Base-by-base conservation (phyloP, 2,329 filamentous ascomycete species). In the Trichoderma sp. region DNA sequence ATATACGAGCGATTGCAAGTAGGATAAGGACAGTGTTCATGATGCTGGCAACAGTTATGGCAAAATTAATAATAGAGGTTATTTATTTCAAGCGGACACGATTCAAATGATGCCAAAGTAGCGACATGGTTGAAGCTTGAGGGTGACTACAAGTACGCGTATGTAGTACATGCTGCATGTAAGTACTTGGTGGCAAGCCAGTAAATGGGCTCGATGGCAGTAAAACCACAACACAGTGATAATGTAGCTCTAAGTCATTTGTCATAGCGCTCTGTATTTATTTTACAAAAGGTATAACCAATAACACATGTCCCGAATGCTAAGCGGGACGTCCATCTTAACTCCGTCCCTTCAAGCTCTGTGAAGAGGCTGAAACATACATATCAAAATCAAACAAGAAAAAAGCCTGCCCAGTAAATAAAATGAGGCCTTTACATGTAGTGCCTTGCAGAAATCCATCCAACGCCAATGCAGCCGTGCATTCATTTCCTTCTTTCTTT, bases 391-490 rank as follows among this genome's bases (percentile, higher is more conserved):
- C 33, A 14, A 35, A 67, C 35, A 66, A 52, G 21, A 37, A 27
- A 37, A 24, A 37, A 29, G 35, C n/a, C 47, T 2, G 5, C n/a
- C 47, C 5, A 29, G 3, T 8, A 11, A 59, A 19, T 37, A 10
- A 64, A n/a, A 47, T 37, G 27, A 27, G 37, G 19, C n/a, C 40
- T 66, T 59, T 37, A 43, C 37, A 58, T 24, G 31, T 57, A 49
- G 43, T 59, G 63, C 31, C 47, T 58, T 58, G 31, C 63, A 58
- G 3, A 47, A 43, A 65, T 21, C 52, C 43, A 10, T 4, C 58
- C 56, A 72, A 72, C 71, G 71, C 71, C 71, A 31, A 43, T 58
- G 29, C 60, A 65, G 43, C 57, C 53, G 29, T 52, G 59, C 37
- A 58, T 66, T 52, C 29, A 16, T 67, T 37, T 37, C 37, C 10